Base-by-base conservation (phyloP, 2,329 filamentous ascomycete species). In the Cladosporium sp. region DNA sequence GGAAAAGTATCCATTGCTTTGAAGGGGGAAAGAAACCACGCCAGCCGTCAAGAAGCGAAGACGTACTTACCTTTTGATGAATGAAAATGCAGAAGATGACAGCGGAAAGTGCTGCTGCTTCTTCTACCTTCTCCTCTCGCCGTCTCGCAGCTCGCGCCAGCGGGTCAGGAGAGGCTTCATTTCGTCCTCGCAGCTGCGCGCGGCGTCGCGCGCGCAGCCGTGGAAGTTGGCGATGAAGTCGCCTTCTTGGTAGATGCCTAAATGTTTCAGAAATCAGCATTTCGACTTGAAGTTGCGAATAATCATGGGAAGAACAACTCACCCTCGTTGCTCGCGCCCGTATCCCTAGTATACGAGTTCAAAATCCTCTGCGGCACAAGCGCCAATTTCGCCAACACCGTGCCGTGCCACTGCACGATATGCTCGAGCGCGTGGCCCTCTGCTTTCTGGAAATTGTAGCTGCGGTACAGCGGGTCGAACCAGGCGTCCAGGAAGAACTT, bases 381-480 rank as follows among this genome's bases (percentile, higher is more conserved):
- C 1, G 91, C 93, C 68, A 98, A 82, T 76, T 93, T 95, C 44
- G 94, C 92, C 12, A 99, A 86, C 54, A 99, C 90, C 0, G 95
- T 99, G 32, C 94, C 93, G 76, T 99, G 95, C 96, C 95, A 99
- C 78, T 84, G 82, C 67, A 84, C 81, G 59, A 84, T 81, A 69
- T 84, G 82, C 72, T 84, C 95, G 82, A 99, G 80, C 60, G 94
- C 93, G 81, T 99, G 94, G 28, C 85, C 87, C 79, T 99, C 95
- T 0, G 92, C 93, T 78, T 96, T 97, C 75, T 96, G 92, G 75
- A 99, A 99, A 76, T 97, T 96, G 81, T 99, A 99, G 71, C 85
- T 91, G 69, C 94, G 86, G 80, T 96, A 99, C 52, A 98, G 82
- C 58, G 95, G 95, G 77, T 98, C 93, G 75, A 95, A 96, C 95